Conservation (phyloP, 306 rosid species). For the Cucurbita pepo region DNA sequence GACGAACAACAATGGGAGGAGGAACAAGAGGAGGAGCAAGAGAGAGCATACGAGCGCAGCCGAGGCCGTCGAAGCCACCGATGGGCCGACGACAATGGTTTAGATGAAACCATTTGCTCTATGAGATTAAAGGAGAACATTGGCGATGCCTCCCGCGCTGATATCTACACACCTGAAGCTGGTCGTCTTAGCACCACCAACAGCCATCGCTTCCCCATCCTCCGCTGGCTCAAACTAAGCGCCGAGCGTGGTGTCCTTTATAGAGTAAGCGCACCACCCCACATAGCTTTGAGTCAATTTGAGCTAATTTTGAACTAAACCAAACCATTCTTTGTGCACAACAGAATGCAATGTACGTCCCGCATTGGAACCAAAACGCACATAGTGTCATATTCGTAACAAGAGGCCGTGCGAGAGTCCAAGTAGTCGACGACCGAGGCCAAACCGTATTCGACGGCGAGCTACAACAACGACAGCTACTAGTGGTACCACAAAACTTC, state of each 20-base stretch:
- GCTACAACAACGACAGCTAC: conserved; percentile 18
- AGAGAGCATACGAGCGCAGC: not conserved
- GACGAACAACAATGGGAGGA: conserved; percentile 1
- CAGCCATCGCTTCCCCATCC: conserved; percentile 20
- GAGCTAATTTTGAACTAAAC: no score
- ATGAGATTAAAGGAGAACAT: conserved; percentile 18
- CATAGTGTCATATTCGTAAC: conserved; percentile 27
- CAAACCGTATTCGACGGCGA: conserved; percentile 20
- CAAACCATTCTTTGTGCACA: no score
- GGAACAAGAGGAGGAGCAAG: not conserved
- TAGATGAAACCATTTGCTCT: conserved; percentile 26
- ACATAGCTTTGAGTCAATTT: no score
- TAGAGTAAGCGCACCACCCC: conserved; percentile 1
- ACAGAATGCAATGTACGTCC: conserved; percentile 31
- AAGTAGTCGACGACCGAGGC: conserved; percentile 39
- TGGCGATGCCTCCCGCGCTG: conserved; percentile 12
- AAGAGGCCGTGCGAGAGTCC: conserved; percentile 35
- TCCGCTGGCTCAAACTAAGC: conserved; percentile 19
- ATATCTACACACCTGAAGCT: conserved; percentile 21
- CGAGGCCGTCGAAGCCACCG: not conserved
- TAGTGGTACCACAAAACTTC: conserved; percentile 46
- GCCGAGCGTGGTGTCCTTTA: conserved; percentile 25
- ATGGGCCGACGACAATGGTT: not conserved
- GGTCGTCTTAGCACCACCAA: conserved; percentile 25
- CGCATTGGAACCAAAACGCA: conserved; percentile 47